Conservation (phyloP, 164 flowering plant genomes). For the Aristolochia californica region DNA sequence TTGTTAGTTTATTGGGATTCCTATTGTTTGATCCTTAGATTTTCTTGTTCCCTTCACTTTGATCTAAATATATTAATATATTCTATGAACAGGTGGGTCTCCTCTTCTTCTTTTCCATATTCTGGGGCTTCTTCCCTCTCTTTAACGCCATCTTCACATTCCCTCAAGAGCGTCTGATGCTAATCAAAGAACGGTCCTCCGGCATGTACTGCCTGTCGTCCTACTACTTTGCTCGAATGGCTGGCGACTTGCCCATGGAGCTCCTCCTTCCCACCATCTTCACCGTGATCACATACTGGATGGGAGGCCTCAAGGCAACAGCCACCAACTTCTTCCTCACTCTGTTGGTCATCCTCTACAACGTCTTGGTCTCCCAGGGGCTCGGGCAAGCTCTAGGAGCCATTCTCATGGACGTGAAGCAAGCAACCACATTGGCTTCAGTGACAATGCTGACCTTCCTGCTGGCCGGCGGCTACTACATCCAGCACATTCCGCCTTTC, state of each 20-base stretch:
- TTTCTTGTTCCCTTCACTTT: too few species aligned
- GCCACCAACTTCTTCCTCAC: slow-evolving; percentile 37
- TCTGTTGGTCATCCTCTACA: slow-evolving; percentile 52
- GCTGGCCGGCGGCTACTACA: slow-evolving; percentile 86
- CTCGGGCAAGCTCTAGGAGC: slow-evolving; percentile 88
- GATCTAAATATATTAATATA: too few species aligned
- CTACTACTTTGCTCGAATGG: slow-evolving; percentile 63
- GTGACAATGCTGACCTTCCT: slow-evolving; percentile 77
- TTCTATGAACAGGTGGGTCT: slow-evolving; percentile 82
- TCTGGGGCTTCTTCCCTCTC: slow-evolving; percentile 94
- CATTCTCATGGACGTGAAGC: slow-evolving; percentile 74
- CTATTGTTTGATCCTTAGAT: too few species aligned
- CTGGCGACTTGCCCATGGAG: slow-evolving; percentile 87
- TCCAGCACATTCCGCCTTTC: slow-evolving; percentile 63
- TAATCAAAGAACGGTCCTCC: slow-evolving; percentile 65
- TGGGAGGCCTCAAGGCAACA: slow-evolving; percentile 80
- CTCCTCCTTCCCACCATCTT: slow-evolving; percentile 77
- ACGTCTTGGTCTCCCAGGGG: slow-evolving; percentile 81
- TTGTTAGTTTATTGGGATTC: too few species aligned
- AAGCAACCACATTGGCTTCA: slow-evolving; percentile 66
- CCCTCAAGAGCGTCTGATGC: slow-evolving; percentile 81
- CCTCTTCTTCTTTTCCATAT: slow-evolving; percentile 84
- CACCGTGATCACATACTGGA: slow-evolving; percentile 60
- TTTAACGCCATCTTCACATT: slow-evolving; percentile 79
- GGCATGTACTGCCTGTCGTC: slow-evolving; percentile 91